Conservation (phyloP, 176 grass and related monocot species). For the Rhynchospora pubera region DNA sequence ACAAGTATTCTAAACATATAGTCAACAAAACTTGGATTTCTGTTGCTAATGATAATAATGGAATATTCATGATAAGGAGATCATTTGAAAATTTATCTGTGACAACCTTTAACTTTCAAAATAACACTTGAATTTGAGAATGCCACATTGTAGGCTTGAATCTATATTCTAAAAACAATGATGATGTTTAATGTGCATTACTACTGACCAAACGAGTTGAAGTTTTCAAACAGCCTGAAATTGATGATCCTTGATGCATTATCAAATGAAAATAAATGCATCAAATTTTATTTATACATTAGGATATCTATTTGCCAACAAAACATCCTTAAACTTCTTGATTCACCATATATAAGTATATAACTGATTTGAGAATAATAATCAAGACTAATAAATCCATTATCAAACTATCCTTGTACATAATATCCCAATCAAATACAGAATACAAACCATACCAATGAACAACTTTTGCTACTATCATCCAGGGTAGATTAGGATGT, state of each 20-base stretch:
- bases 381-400: neutral
- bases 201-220: neutral
- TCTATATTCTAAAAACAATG: neutral
- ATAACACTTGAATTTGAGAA: neutral
- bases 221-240: neutral
- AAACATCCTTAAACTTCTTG: neutral
- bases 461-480: neutral
- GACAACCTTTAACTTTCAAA: neutral
- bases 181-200: neutral
- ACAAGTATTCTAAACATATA: neutral
- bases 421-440: neutral
- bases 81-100: neutral
- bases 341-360: neutral
- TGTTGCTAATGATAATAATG: neutral
- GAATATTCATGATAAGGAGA: neutral
- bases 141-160: neutral
- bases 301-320: neutral
- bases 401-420: neutral
- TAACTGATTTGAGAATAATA: neutral
- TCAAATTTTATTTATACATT: neutral
- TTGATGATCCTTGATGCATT: neutral
- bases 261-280: neutral
- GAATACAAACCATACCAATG: neutral
- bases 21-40: neutral
- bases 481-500: neutral